Conservation (phyloP, 805 yeast species). For the Saturnispora serradocipensis region DNA sequence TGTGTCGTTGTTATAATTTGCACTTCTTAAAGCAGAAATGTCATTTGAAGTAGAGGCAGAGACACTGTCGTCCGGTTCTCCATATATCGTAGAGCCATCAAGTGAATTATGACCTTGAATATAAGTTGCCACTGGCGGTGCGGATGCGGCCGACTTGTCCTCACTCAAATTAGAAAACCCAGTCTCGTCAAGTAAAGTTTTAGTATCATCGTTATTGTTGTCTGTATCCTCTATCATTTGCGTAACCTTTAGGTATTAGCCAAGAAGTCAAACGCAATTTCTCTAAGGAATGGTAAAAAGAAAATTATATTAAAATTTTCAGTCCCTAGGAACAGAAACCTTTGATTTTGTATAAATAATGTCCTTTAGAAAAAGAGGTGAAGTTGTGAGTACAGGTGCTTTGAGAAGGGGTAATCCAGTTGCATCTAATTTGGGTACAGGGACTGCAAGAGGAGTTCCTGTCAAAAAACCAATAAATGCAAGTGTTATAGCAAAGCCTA, state of each 20-base stretch:
- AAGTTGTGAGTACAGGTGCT: conserved; percentile 27
- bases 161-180: not conserved
- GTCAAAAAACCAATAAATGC: not conserved
- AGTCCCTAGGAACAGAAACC: not conserved
- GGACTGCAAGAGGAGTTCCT: not conserved
- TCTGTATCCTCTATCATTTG: not conserved
- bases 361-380: conserved; percentile 56
- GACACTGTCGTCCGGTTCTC: conserved; percentile 15
- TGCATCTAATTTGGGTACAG: not conserved
- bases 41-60: not conserved
- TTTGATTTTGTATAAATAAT: conserved; percentile 20
- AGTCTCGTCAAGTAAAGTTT: conserved; percentile 6
- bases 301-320: not conserved
- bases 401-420: conserved; percentile 9
- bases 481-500: not conserved
- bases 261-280: not conserved
- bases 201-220: conserved; percentile 1
- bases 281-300: not conserved
- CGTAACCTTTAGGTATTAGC: not conserved
- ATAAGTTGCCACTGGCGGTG: conserved; percentile 18
- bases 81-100: conserved; percentile 24
- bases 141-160: not conserved
- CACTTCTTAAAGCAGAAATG: not conserved
- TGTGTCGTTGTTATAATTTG: not conserved
- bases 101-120: conserved; percentile 15